Evolutionary conservation across 441 rosid genomes (phyloP).

Genomic region (Omphalea diandra): DNA sequence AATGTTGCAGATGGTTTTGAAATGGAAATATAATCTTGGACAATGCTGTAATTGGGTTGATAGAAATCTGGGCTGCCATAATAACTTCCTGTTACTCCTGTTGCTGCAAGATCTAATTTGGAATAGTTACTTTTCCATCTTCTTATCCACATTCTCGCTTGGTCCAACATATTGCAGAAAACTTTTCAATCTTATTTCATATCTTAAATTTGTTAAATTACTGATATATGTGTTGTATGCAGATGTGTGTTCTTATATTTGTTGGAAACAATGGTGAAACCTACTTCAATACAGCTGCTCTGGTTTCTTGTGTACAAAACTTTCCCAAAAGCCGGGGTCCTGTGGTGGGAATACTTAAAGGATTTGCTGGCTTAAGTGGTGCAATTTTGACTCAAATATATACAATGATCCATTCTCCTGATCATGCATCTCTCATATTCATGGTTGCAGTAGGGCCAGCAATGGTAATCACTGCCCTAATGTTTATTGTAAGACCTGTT

Average conservation of each 20-base stretch:
- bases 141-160: background rate
- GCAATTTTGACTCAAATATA: slow-evolving; percentile 92
- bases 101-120: background rate
- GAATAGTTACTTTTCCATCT: background rate
- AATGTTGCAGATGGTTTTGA: background rate
- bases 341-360: slow-evolving; percentile 93
- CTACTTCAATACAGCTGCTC: slow-evolving; percentile 85
- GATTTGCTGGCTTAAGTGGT: slow-evolving; percentile 97
- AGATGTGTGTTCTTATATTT: slow-evolving; percentile 90
- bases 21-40: background rate
- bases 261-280: slow-evolving; percentile 94
- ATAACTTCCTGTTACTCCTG: slow-evolving; percentile 5
- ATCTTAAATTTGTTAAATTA: slow-evolving; percentile 13
- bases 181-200: background rate
- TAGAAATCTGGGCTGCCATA: slow-evolving; percentile 1
- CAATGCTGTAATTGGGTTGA: background rate
- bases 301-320: slow-evolving; percentile 94
- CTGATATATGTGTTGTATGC: slow-evolving; percentile 26
- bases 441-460: slow-evolving; percentile 97
- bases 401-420: slow-evolving; percentile 64
- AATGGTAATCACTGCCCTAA: slow-evolving; percentile 62
- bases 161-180: background rate
- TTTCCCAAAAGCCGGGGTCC: slow-evolving; percentile 97
- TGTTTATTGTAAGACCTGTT: slow-evolving; percentile 91
- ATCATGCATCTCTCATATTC: slow-evolving; percentile 78